Percentiles rank a stretch among this genome's conserved stretches.
Evolutionary conservation across 257 asterid genomes (phyloP).

Genomic region (Coffea eugenioides): DNA sequence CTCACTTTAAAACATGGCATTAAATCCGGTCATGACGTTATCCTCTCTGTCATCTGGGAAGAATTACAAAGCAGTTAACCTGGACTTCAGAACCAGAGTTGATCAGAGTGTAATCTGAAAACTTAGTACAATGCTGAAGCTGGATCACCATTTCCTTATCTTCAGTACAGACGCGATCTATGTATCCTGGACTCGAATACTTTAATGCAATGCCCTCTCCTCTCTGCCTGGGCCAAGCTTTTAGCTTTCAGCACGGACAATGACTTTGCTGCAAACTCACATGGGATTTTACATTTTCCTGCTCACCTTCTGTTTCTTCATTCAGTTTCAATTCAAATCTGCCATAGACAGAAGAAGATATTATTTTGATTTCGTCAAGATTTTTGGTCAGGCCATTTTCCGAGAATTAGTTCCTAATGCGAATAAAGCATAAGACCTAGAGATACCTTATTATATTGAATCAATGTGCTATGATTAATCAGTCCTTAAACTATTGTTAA

Average conservation of each 20-base stretch:
- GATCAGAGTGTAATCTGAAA: not conserved
- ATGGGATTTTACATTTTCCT: not conserved
- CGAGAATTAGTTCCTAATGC: too few relatives aligned
- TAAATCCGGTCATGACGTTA: not conserved
- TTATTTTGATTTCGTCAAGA: not conserved
- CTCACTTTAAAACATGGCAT: not conserved
- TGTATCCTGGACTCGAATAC: not conserved
- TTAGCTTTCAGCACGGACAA: not conserved
- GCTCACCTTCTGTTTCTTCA: not conserved
- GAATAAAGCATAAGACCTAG: too few relatives aligned
- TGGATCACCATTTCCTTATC: constrained; percentile 9
- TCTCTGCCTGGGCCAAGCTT: not conserved
- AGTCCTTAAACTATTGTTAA: too few relatives aligned
- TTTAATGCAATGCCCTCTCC: constrained; percentile 4
- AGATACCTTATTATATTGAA: too few relatives aligned
- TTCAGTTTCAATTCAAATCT: not conserved
- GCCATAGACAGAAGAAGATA: not conserved
- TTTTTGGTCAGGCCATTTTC: too few relatives aligned
- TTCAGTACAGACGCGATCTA: not conserved
- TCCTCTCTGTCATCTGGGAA: not conserved
- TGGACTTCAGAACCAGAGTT: not conserved
- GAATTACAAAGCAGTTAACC: not conserved
- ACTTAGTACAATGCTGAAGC: not conserved
- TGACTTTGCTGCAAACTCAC: not conserved
- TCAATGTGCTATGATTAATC: not conserved